Evolutionary conservation across 805 yeast species (phyloP).

Genomic region (Zygotorulaspora florentina): DNA sequence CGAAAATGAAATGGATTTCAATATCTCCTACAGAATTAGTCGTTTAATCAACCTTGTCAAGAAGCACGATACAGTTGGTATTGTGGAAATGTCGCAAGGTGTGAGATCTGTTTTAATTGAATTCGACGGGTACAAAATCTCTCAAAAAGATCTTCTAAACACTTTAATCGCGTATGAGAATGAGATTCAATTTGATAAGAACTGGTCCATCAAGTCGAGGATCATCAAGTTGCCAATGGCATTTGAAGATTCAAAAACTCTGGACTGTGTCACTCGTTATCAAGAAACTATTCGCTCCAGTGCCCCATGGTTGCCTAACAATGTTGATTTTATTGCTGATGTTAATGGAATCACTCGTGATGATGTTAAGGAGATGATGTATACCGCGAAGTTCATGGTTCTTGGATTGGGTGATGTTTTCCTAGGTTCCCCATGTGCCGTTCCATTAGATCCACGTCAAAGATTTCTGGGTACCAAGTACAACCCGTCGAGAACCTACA

Average conservation of each 20-base stretch:
- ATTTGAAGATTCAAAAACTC: slow-evolving; percentile 85
- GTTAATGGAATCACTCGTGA: slow-evolving; percentile 77
- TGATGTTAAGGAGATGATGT: slow-evolving; percentile 77
- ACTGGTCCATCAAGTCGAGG: slow-evolving; percentile 85
- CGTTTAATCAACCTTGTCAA: slow-evolving; percentile 71
- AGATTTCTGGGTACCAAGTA: slow-evolving; percentile 89
- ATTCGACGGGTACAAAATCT: slow-evolving; percentile 58
- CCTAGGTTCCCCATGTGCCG: slow-evolving; percentile 98
- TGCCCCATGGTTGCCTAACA: slow-evolving; percentile 98
- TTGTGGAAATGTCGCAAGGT: slow-evolving; percentile 95
- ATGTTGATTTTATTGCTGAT: slow-evolving; percentile 89
- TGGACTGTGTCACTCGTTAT: slow-evolving; percentile 87
- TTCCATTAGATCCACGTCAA: slow-evolving; percentile 95
- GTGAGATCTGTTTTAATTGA: slow-evolving; percentile 92
- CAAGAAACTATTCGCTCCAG: slow-evolving; percentile 86
- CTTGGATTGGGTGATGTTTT: slow-evolving; percentile 96
- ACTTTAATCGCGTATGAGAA: slow-evolving; percentile 70
- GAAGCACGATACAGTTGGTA: slow-evolving; percentile 64
- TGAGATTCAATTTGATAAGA: slow-evolving; percentile 65
- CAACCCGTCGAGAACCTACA: slow-evolving; percentile 92
- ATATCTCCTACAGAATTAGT: slow-evolving; percentile 79
- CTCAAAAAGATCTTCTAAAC: slow-evolving; percentile 59
- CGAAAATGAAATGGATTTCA: slow-evolving; percentile 79
- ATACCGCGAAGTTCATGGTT: slow-evolving; percentile 85
- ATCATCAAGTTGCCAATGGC: slow-evolving; percentile 89